Percentiles rank a stretch among this genome's conserved stretches.
Evolutionary conservation across 495 filamentous ascomycete genomes (phyloP).

Genomic region (Trichoderma reesei): DNA sequence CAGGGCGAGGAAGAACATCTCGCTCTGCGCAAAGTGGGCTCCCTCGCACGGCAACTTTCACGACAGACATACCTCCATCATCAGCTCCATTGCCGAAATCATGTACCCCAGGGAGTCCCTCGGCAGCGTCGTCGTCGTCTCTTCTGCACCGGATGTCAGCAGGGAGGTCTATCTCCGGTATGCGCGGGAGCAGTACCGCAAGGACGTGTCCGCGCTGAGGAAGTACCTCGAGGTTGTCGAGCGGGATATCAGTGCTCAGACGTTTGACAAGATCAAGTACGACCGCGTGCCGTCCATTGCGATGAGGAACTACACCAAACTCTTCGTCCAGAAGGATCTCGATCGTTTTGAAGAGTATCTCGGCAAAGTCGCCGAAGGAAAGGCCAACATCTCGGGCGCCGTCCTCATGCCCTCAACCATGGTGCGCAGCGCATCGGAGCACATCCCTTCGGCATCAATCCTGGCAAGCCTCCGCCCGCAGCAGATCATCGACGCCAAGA

Average conservation of each 20-base stretch:
- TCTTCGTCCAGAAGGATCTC: constrained; percentile 34
- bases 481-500: constrained; percentile 11
- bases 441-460: background rate
- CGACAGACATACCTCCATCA: constrained; percentile 40
- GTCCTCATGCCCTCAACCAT: constrained; percentile 32
- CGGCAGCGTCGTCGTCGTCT: constrained; percentile 14
- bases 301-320: constrained; percentile 33
- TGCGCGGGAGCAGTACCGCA: constrained; percentile 35
- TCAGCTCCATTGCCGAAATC: constrained; percentile 38
- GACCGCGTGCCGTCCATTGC: constrained; percentile 37
- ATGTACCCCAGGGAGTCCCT: constrained; percentile 22
- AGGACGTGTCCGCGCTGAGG: constrained; percentile 29
- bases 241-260: constrained; percentile 28
- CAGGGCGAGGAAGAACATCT: constrained; percentile 26
- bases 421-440: constrained; percentile 13
- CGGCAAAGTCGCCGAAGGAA: constrained; percentile 25
- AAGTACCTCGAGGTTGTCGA: constrained; percentile 38
- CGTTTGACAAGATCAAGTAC: constrained; percentile 34
- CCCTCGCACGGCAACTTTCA: constrained; percentile 34
- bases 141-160: background rate
- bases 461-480: background rate
- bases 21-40: constrained; percentile 42
- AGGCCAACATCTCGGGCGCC: constrained; percentile 33
- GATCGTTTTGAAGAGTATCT: constrained; percentile 33
- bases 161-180: constrained; percentile 35